Base-by-base conservation (phyloP, 108 stramenopile genomes). In the Schizochytrium sp. region DNA sequence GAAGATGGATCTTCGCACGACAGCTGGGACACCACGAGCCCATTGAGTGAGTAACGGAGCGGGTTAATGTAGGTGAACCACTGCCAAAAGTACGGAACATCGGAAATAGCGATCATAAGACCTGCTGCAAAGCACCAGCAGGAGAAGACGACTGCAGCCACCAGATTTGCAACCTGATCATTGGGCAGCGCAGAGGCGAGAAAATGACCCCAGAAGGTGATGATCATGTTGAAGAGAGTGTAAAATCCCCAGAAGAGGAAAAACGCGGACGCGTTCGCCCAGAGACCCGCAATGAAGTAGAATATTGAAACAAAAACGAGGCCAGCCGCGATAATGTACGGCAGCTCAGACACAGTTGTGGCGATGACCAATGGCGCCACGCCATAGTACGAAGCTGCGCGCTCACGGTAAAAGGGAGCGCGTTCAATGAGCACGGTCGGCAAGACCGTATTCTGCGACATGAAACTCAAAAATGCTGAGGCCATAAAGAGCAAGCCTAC, bases 351-450 rank as follows among this genome's bases (percentile, higher is more conserved):
- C 47, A 89, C 45, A 19, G 55, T 28, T 12, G 72, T 44, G 44
- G 83, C 72, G 29, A 89, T 21, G 51, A 34, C 19, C 47, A 43
- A 55, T 12, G 45, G 6, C 28, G 25, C 23, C 14, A 69, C 21
- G 10, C 44, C 10, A 12, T 89, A 89, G 93, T 93, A 93, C 25
- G 91, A 91, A 28, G 93, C 91, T 12, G 93, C 92, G 19, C 90
- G 90, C 59, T 94, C 93, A 21, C 92, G 91, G 63, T 94, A 94
- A 60, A 91, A 94, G 69, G 92, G 90, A 60, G 93, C 92, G 28
- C 94, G 90, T 12, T 91, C 87, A 44, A 51, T 89, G 58, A 88
- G 53, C 88, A 92, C 90, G 18, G 91, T 92, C 19, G 94, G 94
- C 8, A 94, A n/a, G 8, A 88, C 92, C 28, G 91, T 87, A 58